Conservation (phyloP, 805 yeast species). For the Priceomyces castillae region DNA sequence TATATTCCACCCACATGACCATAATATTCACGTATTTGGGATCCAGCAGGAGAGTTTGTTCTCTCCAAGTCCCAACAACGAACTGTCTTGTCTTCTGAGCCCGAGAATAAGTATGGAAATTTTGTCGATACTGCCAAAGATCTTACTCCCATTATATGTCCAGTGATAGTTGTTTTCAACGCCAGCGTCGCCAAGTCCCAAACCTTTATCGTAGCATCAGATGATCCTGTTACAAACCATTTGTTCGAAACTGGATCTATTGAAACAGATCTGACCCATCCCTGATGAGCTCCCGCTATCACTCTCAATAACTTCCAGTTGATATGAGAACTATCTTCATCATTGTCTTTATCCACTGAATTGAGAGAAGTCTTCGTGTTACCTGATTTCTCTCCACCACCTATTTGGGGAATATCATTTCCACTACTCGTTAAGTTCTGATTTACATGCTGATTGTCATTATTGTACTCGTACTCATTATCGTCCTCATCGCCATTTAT, state of each 20-base stretch:
- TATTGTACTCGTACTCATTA: not conserved
- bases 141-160: conserved; percentile 88
- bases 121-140: conserved; percentile 68
- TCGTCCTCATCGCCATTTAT: not conserved
- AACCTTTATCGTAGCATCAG: conserved; percentile 82
- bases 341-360: not conserved
- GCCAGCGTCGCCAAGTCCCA: conserved; percentile 83
- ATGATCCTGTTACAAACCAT: conserved; percentile 91
- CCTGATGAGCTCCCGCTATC: conserved; percentile 79
- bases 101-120: conserved; percentile 86
- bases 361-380: too few relatives aligned
- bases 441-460: too few relatives aligned
- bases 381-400: not conserved
- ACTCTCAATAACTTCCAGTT: conserved; percentile 70
- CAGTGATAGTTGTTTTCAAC: conserved; percentile 74
- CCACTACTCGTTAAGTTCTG: not conserved
- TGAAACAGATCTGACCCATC: conserved; percentile 84
- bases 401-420: not conserved
- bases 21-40: conserved; percentile 75
- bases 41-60: conserved; percentile 55
- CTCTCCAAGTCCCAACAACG: conserved; percentile 96
- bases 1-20: conserved; percentile 93
- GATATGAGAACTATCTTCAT: not conserved
- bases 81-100: conserved; percentile 89
- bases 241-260: conserved; percentile 79